Evolutionary conservation across 108 stramenopile species (phyloP).

Genomic region (Nitzschia sp.): DNA sequence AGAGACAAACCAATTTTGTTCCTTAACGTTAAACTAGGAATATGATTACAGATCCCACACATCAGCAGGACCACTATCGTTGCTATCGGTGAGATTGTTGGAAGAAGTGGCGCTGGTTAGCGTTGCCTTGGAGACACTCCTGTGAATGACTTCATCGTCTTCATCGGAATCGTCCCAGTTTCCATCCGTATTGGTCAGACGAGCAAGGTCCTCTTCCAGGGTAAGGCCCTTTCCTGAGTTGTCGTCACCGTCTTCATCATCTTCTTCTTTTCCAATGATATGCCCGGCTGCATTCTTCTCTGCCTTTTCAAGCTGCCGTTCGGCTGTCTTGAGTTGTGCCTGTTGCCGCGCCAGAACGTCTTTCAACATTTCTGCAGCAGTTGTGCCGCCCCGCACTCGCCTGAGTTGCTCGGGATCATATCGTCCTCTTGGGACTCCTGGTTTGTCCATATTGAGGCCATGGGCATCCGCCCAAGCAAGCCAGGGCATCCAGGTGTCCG

Average conservation of each 20-base stretch:
- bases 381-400: constrained; percentile 90
- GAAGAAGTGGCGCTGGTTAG: constrained; percentile 54
- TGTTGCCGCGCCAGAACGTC: constrained; percentile 89
- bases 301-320: constrained; percentile 75
- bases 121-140: constrained; percentile 52
- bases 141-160: constrained; percentile 56
- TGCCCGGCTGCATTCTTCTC: constrained; percentile 86
- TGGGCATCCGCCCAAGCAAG: constrained; percentile 90
- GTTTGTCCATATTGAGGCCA: constrained; percentile 89
- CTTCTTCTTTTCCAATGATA: constrained; percentile 76
- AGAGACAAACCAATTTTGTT: not conserved
- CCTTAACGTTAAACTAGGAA: not conserved
- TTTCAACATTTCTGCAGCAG: constrained; percentile 92
- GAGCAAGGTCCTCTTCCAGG: constrained; percentile 78
- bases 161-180: constrained; percentile 90
- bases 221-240: constrained; percentile 37
- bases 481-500: constrained; percentile 90
- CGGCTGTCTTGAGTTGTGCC: constrained; percentile 84
- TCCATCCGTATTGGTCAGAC: constrained; percentile 76
- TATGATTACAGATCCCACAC: constrained; percentile 67
- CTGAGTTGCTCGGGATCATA: constrained; percentile 93
- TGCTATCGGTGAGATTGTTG: constrained; percentile 11
- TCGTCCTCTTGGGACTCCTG: constrained; percentile 83
- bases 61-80: constrained; percentile 52
- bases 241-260: constrained; percentile 45